Conservation (phyloP, 2,329 filamentous ascomycete genomes). For the Macroventuria anomochaeta region DNA sequence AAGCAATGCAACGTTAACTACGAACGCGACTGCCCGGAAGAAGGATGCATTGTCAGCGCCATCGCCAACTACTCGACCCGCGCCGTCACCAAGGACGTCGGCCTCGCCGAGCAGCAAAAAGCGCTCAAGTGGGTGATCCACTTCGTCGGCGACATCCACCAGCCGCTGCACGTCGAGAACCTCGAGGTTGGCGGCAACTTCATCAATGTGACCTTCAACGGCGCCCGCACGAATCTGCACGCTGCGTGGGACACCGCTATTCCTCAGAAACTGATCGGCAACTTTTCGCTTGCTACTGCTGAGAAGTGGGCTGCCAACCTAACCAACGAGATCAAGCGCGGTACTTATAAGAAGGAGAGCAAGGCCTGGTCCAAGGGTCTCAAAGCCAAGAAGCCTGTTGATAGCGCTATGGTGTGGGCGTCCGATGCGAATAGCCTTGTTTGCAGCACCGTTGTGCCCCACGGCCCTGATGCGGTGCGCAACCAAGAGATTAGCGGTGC, state of each 20-base stretch:
- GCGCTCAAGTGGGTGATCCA: conserved; percentile 60
- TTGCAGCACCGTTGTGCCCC: conserved; percentile 51
- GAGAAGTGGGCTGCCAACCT: conserved; percentile 49
- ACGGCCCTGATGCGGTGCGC: conserved; percentile 46
- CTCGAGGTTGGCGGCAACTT: conserved; percentile 53
- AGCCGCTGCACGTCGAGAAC: conserved; percentile 68
- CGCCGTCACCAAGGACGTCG: conserved; percentile 41
- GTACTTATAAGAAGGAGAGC: conserved; percentile 44
- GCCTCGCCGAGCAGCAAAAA: conserved; percentile 47
- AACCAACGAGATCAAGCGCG: conserved; percentile 48
- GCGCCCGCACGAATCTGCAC: conserved; percentile 52
- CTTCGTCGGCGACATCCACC: conserved; percentile 74
- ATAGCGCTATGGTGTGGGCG: conserved; percentile 52
- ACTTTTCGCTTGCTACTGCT: conserved; percentile 49
- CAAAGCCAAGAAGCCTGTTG: conserved; percentile 44
- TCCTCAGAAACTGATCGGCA: conserved; percentile 51
- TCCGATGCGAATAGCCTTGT: conserved; percentile 53
- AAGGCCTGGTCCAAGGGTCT: conserved; percentile 48
- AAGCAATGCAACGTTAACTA: conserved; percentile 57
- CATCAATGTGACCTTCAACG: conserved; percentile 54
- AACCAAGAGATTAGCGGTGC: conserved; percentile 47
- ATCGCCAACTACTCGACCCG: conserved; percentile 58
- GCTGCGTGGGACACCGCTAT: conserved; percentile 55
- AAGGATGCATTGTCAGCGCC: conserved; percentile 60
- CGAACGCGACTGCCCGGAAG: conserved; percentile 58